Conservation (phyloP, 2,329 filamentous ascomycete genomes). For the Aspergillus sp. region DNA sequence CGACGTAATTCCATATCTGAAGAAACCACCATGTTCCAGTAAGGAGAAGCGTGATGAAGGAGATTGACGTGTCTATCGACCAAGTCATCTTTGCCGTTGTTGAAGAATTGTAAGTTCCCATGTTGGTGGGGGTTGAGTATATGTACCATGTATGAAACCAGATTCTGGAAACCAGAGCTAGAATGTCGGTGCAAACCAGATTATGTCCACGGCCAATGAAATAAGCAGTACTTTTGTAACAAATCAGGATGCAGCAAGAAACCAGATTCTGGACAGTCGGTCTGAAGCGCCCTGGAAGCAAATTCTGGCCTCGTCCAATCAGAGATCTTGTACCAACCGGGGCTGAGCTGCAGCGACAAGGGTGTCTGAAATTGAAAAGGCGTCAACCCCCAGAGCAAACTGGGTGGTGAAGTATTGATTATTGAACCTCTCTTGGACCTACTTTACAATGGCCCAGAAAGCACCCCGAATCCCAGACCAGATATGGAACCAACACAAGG, state of each 20-base stretch:
- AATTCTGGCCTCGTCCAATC: neutral
- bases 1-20: neutral
- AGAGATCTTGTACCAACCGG: too few relatives aligned
- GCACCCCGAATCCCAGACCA: neutral
- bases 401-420: too few relatives aligned
- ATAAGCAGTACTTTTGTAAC: neutral
- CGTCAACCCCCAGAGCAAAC: too few relatives aligned
- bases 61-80: neutral
- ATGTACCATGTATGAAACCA: neutral
- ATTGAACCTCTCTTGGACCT: too few relatives aligned
- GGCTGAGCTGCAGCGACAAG: too few relatives aligned
- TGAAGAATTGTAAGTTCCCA: neutral
- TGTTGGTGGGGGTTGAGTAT: neutral
- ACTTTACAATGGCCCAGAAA: neutral
- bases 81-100: neutral
- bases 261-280: neutral
- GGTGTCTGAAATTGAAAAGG: too few relatives aligned
- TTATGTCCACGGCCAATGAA: neutral
- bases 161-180: neutral
- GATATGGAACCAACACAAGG: slow-evolving; percentile 2
- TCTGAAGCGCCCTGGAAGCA: too few relatives aligned
- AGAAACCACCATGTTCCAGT: neutral
- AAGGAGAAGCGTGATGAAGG: neutral
- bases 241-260: neutral
- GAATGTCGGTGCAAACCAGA: neutral